These are phyloP conservation scores for Suillus subalutaceus DNA, from an alignment of 768 basidiomycete species.

Conservation along the genomic window DNA sequence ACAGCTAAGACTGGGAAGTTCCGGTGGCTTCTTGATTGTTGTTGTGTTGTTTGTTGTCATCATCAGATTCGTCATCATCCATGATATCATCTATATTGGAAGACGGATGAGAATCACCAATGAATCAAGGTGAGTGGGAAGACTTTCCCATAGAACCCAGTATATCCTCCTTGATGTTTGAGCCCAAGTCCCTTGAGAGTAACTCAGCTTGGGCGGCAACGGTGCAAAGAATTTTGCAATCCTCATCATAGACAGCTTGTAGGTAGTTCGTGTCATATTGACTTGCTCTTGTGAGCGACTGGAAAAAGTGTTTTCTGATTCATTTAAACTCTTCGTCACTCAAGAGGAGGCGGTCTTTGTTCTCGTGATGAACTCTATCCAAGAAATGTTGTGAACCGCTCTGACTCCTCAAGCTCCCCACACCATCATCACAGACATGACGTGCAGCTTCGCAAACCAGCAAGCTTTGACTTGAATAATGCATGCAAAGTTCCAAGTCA, in stretches of 20 bases:
- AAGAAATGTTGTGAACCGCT: no score
- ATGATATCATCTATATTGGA: not conserved
- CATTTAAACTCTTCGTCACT: no score
- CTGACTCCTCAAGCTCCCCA: no score
- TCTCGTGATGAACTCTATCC: no score
- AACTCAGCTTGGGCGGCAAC: not conserved
- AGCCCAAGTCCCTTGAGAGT: not conserved
- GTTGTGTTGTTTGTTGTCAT: not conserved
- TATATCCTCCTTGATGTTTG: not conserved
- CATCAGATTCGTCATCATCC: not conserved
- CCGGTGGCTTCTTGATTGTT: not conserved
- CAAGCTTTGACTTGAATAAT: not conserved
- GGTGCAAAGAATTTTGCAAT: not conserved
- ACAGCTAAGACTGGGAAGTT: not conserved
- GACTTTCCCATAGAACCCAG: not conserved
- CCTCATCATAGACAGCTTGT: not conserved
- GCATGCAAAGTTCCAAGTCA: not conserved
- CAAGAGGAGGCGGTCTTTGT: no score
- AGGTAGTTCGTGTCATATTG: not conserved
- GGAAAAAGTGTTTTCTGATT: no score
- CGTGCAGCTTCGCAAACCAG: not conserved
- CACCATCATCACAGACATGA: not conserved
- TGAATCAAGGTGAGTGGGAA: not conserved
- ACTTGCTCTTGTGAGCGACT: not conserved
- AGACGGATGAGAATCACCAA: not conserved